A percentile compares a stretch with the other conserved stretches of the same genome.
phyloP scores from a whole-genome alignment of 177 flowering plant genomes.

The Vitis hybrid region DNA sequence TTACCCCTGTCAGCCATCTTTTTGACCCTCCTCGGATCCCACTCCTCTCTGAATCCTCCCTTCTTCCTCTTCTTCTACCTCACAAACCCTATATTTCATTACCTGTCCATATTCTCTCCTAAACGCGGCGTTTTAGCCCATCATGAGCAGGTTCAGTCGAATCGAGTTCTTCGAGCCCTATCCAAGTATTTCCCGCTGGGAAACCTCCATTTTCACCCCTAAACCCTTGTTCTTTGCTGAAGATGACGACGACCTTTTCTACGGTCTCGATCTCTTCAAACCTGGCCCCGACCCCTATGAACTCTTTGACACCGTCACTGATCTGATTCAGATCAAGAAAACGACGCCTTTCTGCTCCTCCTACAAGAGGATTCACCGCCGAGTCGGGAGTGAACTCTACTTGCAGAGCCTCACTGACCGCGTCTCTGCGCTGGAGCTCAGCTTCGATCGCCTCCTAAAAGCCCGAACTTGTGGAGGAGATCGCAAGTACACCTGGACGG shows the following conservation, averaged over 20 bases:
- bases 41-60: conserved; percentile 3
- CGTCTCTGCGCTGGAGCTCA: conserved; percentile 66
- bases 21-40: conserved; percentile 5
- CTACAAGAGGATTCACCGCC: conserved; percentile 33
- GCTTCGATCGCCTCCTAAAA: conserved; percentile 38
- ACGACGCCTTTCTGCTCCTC: conserved; percentile 40
- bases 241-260: conserved; percentile 24
- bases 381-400: conserved; percentile 25
- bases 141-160: conserved; percentile 44
- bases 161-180: conserved; percentile 48
- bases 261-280: conserved; percentile 35
- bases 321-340: conserved; percentile 57
- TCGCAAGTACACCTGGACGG: conserved; percentile 68
- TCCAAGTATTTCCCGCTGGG: conserved; percentile 26
- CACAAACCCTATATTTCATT: conserved; percentile 10
- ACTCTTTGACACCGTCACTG: conserved; percentile 45
- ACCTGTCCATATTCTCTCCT: neutral
- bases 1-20: conserved; percentile 14
- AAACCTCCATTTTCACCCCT: conserved; percentile 42
- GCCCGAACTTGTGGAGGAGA: conserved; percentile 24
- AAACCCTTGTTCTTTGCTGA: conserved; percentile 28
- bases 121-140: neutral
- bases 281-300: conserved; percentile 27
- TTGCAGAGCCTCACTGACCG: conserved; percentile 55
- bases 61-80: neutral